These are phyloP conservation scores for Pseudopyricularia javanii DNA, from an alignment of 2,329 filamentous ascomycete genomes.

Conservation along the genomic window DNA sequence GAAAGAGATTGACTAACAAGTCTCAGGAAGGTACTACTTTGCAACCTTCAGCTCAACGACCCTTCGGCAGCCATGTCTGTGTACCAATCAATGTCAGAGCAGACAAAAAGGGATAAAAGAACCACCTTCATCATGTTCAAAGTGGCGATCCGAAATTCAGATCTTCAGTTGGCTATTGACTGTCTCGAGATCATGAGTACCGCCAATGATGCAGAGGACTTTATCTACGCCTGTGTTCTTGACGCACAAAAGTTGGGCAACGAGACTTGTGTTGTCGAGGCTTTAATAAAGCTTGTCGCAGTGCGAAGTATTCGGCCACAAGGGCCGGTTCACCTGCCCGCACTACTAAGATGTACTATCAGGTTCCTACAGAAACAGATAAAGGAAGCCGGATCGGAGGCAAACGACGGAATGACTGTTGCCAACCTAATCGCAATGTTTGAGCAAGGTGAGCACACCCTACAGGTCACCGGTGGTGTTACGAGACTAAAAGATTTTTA, in stretches of 20 bases:
- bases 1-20: slow-evolving; percentile 28
- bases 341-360: slow-evolving; percentile 51
- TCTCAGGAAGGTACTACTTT: slow-evolving; percentile 59
- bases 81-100: slow-evolving; percentile 46
- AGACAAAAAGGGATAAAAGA: slow-evolving; percentile 45
- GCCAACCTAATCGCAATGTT: slow-evolving; percentile 42
- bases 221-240: slow-evolving; percentile 69
- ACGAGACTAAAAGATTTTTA: slow-evolving; percentile 1
- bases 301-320: slow-evolving; percentile 35
- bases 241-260: slow-evolving; percentile 60
- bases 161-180: slow-evolving; percentile 45
- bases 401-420: slow-evolving; percentile 12
- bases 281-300: slow-evolving; percentile 47
- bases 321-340: slow-evolving; percentile 43
- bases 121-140: slow-evolving; percentile 70
- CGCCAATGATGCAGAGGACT: slow-evolving; percentile 40
- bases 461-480: not conserved
- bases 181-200: slow-evolving; percentile 51
- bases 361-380: slow-evolving; percentile 32
- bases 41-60: slow-evolving; percentile 48
- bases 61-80: slow-evolving; percentile 37
- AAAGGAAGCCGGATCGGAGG: slow-evolving; percentile 14
- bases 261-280: slow-evolving; percentile 43
- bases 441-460: slow-evolving; percentile 24
- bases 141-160: slow-evolving; percentile 46